Conservation (phyloP, 1,284 basidiomycete species). For the Fistulinella cinereoalba region DNA sequence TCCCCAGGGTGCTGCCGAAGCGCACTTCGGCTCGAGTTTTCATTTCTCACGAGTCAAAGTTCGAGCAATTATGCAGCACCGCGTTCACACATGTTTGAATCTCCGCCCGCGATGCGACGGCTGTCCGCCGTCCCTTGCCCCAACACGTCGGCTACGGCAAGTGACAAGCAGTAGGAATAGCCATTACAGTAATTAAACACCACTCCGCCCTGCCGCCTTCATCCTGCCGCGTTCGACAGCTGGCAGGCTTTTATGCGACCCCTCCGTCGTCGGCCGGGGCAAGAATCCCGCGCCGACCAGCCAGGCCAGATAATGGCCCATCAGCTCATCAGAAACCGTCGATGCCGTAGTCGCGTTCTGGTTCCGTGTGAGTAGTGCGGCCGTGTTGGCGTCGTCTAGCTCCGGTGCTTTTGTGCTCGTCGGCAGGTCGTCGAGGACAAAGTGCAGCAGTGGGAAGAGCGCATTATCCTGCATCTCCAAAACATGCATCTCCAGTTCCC, state of each 20-base stretch:
- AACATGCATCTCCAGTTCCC: constrained; percentile 91
- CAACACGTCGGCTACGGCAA: not conserved
- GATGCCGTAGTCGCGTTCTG: constrained; percentile 39
- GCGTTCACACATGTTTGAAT: no score
- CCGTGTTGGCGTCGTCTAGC: constrained; percentile 86
- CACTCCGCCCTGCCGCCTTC: constrained; percentile 50
- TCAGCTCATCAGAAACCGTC: constrained; percentile 75
- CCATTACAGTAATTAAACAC: no score
- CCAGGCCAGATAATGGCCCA: constrained; percentile 95
- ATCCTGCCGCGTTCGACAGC: constrained; percentile 31
- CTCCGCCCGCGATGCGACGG: no score
- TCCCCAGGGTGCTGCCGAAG: no score
- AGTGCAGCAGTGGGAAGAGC: constrained; percentile 95
- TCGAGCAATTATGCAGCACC: no score
- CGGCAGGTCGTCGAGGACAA: constrained; percentile 95
- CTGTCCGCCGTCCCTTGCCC: no score
- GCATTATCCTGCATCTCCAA: constrained; percentile 94
- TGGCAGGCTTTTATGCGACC: constrained; percentile 48
- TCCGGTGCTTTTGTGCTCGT: constrained; percentile 95
- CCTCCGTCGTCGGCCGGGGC: constrained; percentile 50
- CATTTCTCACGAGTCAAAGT: no score
- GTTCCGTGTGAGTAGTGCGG: constrained; percentile 52
- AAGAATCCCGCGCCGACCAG: constrained; percentile 86
- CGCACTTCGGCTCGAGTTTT: no score
- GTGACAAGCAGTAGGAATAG: constrained; percentile 16